phyloP scores from a whole-genome alignment of 345 rosid species.

The Luvunga scandens region DNA sequence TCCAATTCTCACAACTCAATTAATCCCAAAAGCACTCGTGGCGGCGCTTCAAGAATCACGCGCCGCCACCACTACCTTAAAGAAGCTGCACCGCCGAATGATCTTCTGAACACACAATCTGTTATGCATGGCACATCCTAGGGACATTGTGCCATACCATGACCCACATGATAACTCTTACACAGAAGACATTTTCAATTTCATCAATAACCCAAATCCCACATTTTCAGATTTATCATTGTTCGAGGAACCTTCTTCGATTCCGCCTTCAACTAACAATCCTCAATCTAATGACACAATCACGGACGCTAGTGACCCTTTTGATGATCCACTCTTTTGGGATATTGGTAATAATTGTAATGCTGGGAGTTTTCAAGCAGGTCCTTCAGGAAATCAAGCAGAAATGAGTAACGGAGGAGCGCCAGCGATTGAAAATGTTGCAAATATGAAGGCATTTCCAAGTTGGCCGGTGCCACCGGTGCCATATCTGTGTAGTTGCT shows the following conservation, averaged over 20 bases:
- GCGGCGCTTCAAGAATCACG: slow-evolving; percentile 4
- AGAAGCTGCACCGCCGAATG: background rate
- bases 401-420: background rate
- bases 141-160: slow-evolving; percentile 22
- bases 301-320: slow-evolving; percentile 11
- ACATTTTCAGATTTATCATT: slow-evolving; percentile 19
- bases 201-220: slow-evolving; percentile 7
- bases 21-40: background rate
- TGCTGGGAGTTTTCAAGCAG: slow-evolving; percentile 3
- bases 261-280: background rate
- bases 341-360: background rate
- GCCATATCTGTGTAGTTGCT: slow-evolving; percentile 41
- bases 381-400: slow-evolving; percentile 2
- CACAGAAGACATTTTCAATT: slow-evolving; percentile 17
- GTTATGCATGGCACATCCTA: slow-evolving; percentile 35
- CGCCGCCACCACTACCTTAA: background rate
- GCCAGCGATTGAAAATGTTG: background rate
- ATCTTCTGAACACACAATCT: background rate
- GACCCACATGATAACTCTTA: slow-evolving; percentile 27
- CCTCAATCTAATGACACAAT: background rate
- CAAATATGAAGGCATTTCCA: slow-evolving; percentile 5
- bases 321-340: slow-evolving; percentile 29
- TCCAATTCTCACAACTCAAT: background rate
- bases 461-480: slow-evolving; percentile 29
- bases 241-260: background rate